phyloP scores from a whole-genome alignment of 495 filamentous ascomycete genomes.

The Aspergillus biplanus region DNA sequence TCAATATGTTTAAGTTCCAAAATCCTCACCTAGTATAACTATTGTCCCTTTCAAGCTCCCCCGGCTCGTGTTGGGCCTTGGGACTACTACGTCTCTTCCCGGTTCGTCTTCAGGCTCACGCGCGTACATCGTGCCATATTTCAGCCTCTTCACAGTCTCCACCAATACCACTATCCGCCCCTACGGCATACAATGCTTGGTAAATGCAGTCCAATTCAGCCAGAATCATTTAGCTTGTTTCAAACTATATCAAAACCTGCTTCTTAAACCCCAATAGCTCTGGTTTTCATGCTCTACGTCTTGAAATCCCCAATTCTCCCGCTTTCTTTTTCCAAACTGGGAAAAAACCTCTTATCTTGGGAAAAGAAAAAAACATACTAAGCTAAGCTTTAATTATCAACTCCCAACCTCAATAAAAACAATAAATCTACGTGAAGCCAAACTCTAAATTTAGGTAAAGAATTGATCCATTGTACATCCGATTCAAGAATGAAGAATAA shows the following conservation, averaged over 20 bases:
- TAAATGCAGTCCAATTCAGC: slow-evolving; percentile 6
- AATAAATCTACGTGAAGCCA: too few relatives aligned
- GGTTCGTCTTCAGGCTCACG: background rate
- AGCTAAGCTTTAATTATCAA: too few relatives aligned
- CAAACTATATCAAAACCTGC: slow-evolving; percentile 10
- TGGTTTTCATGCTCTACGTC: slow-evolving; percentile 3
- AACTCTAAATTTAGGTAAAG: too few relatives aligned
- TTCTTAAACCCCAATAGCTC: background rate
- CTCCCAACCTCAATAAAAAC: too few relatives aligned
- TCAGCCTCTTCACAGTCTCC: background rate
- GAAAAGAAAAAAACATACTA: too few relatives aligned
- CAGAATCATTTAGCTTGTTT: slow-evolving; percentile 13
- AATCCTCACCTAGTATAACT: background rate
- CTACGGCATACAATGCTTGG: background rate
- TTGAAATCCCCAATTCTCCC: background rate
- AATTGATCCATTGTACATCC: too few relatives aligned
- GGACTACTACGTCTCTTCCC: background rate
- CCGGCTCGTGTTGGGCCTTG: background rate
- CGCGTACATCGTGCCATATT: background rate
- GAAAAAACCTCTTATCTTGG: too few relatives aligned
- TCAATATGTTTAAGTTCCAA: slow-evolving; percentile 49
- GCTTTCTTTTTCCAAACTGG: too few relatives aligned
- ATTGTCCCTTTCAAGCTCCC: background rate
- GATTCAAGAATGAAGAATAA: too few relatives aligned
- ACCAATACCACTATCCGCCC: background rate